Percentiles rank a stretch among this genome's conserved stretches.
These are phyloP conservation scores for Rutstroemia sp. DNA, from an alignment of 2,329 filamentous ascomycete species.

Conservation along the genomic window DNA sequence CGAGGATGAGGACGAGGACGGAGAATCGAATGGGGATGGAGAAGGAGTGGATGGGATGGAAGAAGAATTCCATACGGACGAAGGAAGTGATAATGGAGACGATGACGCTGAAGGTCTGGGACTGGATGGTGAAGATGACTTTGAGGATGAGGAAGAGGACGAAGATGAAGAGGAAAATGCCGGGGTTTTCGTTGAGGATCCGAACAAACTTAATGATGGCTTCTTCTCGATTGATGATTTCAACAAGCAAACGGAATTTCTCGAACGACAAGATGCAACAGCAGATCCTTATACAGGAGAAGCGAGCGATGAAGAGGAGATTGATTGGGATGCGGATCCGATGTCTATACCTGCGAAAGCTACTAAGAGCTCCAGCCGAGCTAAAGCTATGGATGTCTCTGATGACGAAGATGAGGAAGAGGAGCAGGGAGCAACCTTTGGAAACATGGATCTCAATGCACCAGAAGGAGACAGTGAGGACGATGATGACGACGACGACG, in stretches of 20 bases:
- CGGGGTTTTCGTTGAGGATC: constrained; percentile 60
- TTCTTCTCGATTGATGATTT: constrained; percentile 98
- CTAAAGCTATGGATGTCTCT: constrained; percentile 28
- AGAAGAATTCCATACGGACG: constrained; percentile 27
- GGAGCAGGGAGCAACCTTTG: constrained; percentile 78
- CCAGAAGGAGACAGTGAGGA: constrained; percentile 66
- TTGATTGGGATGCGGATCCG: constrained; percentile 84
- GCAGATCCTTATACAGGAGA: constrained; percentile 68
- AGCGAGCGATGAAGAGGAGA: constrained; percentile 74
- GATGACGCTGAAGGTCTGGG: constrained; percentile 28
- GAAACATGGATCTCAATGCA: constrained; percentile 66
- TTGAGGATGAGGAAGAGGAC: constrained; percentile 26
- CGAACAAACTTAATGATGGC: constrained; percentile 84
- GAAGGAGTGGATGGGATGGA: constrained; percentile 31
- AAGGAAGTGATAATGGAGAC: constrained; percentile 27
- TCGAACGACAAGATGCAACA: constrained; percentile 76
- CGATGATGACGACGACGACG: constrained; percentile 46
- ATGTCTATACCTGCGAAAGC: constrained; percentile 35
- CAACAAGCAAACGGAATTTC: constrained; percentile 84
- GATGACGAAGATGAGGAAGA: constrained; percentile 44
- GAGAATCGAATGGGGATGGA: constrained; percentile 21
- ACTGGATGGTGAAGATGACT: constrained; percentile 32
- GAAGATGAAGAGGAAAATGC: constrained; percentile 40
- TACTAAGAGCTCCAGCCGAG: constrained; percentile 26
- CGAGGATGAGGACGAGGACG: constrained; percentile 23